Base-by-base conservation (phyloP, 192 early-diverging fungal species). In the Backusella morwellensis region DNA sequence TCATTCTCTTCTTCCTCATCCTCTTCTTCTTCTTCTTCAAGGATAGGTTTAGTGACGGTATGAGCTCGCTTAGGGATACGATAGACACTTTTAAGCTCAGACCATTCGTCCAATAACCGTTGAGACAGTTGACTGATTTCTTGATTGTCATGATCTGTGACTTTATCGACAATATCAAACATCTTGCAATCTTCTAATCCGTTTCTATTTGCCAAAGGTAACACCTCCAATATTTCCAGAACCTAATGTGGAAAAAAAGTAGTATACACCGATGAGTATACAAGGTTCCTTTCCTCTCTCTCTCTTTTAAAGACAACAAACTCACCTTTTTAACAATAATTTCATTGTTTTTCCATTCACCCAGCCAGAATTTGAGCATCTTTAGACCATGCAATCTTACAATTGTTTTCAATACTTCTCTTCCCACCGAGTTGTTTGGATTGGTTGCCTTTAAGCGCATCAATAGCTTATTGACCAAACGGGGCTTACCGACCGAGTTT, bases 191-290 rank as follows among this genome's bases (percentile, higher is more conserved):
- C 95, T 38, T 92, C 89, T 32, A 97, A 87, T 1, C 91, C 85
- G 79, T 98, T 96, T 40, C 92, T 82, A 17, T 93, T 91, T 19
- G 92, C 78, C 17, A 96, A 88, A 17, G 97, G 97, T 72, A 98
- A 86, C 29, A 86, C 85, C 5, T 90, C 86, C 52, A 98, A 80
- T 17, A 95, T 89, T 17, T 59, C 26, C 0, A 82, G 54, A 5
- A 67, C 81, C 81, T 82, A 42, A 42, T 42, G 26, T 42, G 3
- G 32, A 35, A 59, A 23, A 66, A 15, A 42, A 70, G n/a, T 34
- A 47, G 1, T 32, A 14, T 19, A 21, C 36, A 19, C 47, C 2
- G 1, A 59, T 23, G 11, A 59, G 0, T 26, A 59, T 26, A 32
- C 68, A 71, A 73, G 89, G 85, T 79, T 87, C 86, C 72, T 78